These are phyloP conservation scores for Citrus sinensis DNA, from an alignment of 345 rosid species.

Conservation along the genomic window DVS_A1.0 CM039163.1:638001-638500, in stretches of 20 bases:
- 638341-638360: slow-evolving; percentile 24
- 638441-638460: background rate
- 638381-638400: background rate
- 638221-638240: background rate
- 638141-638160: background rate
- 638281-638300: slow-evolving; percentile 9
- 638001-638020: background rate
- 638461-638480: too few species aligned
- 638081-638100: background rate
- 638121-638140: background rate
- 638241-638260: slow-evolving; percentile 6
- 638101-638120: background rate
- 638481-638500: too few species aligned
- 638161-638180: background rate
- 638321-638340: slow-evolving; percentile 28
- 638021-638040: background rate
- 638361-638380: slow-evolving; percentile 22
- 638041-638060: background rate
- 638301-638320: slow-evolving; percentile 40
- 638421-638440: background rate
- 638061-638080: background rate
- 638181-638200: slow-evolving; percentile 5
- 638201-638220: slow-evolving; percentile 4
- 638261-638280: background rate
- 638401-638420: background rate